Conservation (phyloP, 305 asterid species). For the Rubia balearica region DNA sequence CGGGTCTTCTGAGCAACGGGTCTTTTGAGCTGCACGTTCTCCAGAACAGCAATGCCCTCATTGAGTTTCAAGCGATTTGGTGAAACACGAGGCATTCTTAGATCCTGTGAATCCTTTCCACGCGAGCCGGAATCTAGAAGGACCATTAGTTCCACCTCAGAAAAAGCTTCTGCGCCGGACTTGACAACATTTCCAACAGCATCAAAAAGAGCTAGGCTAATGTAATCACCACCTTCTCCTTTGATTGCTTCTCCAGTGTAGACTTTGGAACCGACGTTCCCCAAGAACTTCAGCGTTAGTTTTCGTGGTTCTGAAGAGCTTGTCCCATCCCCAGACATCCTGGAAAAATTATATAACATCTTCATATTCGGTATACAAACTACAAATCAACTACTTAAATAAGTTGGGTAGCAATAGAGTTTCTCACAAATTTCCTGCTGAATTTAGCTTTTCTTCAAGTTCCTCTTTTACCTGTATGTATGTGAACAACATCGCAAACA, state of each 20-base stretch:
- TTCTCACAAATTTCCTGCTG: constrained; percentile 14
- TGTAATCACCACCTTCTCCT: constrained; percentile 24
- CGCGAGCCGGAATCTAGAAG: constrained; percentile 21
- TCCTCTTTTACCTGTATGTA: constrained; percentile 15
- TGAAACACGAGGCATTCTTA: constrained; percentile 11
- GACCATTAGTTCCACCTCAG: constrained; percentile 35
- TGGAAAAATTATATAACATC: constrained; percentile 11
- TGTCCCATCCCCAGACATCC: constrained; percentile 22
- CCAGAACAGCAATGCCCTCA: constrained; percentile 18
- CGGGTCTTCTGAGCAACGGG: not conserved
- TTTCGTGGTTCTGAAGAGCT: constrained; percentile 13
- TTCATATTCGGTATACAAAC: not conserved
- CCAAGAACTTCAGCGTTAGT: constrained; percentile 33
- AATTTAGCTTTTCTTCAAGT: constrained; percentile 6
- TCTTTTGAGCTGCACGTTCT: constrained; percentile 14
- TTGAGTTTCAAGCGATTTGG: constrained; percentile 14
- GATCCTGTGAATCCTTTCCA: not conserved
- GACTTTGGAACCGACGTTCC: constrained; percentile 22
- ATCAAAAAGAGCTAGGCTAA: constrained; percentile 44
- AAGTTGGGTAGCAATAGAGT: not conserved
- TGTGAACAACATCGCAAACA: not conserved
- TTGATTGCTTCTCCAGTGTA: constrained; percentile 38
- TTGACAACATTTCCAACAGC: constrained; percentile 22
- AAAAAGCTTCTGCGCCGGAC: constrained; percentile 39
- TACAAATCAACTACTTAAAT: not conserved